These are phyloP conservation scores for Globomyces pollinis-pini DNA, from an alignment of 192 early-diverging fungal species.

Conservation along the genomic window DNA sequence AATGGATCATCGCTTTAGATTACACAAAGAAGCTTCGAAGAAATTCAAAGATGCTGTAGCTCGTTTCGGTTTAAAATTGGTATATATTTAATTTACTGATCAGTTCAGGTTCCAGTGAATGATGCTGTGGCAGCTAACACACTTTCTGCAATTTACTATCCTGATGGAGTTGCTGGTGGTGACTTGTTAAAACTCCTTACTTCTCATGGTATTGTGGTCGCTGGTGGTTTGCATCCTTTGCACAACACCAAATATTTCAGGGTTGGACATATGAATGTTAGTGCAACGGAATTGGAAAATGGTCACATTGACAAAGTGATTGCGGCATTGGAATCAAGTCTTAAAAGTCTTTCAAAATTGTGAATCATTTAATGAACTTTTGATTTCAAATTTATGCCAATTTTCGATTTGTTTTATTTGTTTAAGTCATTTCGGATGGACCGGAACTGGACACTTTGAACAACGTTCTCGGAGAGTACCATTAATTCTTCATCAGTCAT, in stretches of 20 bases:
- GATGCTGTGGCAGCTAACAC: slow-evolving; percentile 39
- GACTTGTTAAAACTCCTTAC: slow-evolving; percentile 74
- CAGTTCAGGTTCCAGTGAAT: slow-evolving; percentile 27
- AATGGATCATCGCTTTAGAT: slow-evolving; percentile 70
- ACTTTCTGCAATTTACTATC: slow-evolving; percentile 64
- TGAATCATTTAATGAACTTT: background rate
- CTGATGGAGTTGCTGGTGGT: slow-evolving; percentile 65
- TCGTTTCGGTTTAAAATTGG: slow-evolving; percentile 67
- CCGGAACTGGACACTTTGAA: too few species aligned
- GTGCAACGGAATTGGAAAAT: slow-evolving; percentile 23
- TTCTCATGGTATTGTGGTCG: slow-evolving; percentile 74
- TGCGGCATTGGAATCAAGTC: slow-evolving; percentile 24
- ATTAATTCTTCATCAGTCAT: too few species aligned
- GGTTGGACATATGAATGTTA: slow-evolving; percentile 61
- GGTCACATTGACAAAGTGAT: slow-evolving; percentile 38
- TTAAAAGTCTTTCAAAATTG: slow-evolving; percentile 19
- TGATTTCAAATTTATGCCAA: too few species aligned
- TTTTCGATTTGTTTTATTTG: too few species aligned
- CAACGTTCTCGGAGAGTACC: too few species aligned
- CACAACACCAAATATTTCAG: slow-evolving; percentile 90
- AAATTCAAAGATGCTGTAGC: slow-evolving; percentile 65
- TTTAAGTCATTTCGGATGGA: too few species aligned
- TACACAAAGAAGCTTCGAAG: slow-evolving; percentile 65
- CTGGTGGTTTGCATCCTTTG: slow-evolving; percentile 81
- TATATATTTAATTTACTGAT: slow-evolving; percentile 38